Base-by-base conservation (phyloP, 2,329 filamentous ascomycete species). In the Fusarium albosuccineum region DNA sequence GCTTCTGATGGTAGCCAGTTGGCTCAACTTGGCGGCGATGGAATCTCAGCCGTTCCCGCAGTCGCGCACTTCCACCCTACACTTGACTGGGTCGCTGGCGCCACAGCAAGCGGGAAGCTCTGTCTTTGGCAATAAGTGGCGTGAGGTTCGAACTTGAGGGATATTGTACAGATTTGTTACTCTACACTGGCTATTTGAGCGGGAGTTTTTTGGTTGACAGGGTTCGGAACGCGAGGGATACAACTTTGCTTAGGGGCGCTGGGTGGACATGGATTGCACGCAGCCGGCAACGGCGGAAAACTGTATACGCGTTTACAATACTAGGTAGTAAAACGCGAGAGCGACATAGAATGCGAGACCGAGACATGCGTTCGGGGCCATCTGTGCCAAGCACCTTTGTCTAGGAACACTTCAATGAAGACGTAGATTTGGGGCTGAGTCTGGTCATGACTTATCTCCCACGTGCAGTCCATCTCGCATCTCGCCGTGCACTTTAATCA, bases 1-100 rank as follows among this genome's bases (percentile, higher is more conserved):
- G 91, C 91, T 1, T 86, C 89, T 0, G 87, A 91, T 49, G 96
- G 96, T 0, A 90, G 93, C 73, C 95, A 98, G 77, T 81, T 99
- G 5, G 95, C 92, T 0, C 95, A 98, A 77, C 79, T 97, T 1
- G 93, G 91, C 2, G 93, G 94, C 0, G 93, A 97, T 1, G 92
- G 91, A 1, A 97, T 99, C 70, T 97, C 94, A 1, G 96, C 96
- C 7, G 96, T 99, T 5, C 96, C 96, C 3, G 93, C 96, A 0
- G 96, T 97, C 0, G 92, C 94, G 0, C 92, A 94, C 50, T 96
- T 98, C 72, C 96, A 99, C 77, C 92, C 92, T 0, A 92, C 87
- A 0, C 84, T 89, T 77, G 91, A 97, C 74, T 99, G 96, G 96
- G 91, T 99, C 36, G 94, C 92, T 1, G 95, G 92, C 3, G 96